A percentile compares a stretch with the other conserved stretches of the same genome.
Conservation (phyloP, 148 eudicot species). For the Chenopodium formosanum region DNA sequence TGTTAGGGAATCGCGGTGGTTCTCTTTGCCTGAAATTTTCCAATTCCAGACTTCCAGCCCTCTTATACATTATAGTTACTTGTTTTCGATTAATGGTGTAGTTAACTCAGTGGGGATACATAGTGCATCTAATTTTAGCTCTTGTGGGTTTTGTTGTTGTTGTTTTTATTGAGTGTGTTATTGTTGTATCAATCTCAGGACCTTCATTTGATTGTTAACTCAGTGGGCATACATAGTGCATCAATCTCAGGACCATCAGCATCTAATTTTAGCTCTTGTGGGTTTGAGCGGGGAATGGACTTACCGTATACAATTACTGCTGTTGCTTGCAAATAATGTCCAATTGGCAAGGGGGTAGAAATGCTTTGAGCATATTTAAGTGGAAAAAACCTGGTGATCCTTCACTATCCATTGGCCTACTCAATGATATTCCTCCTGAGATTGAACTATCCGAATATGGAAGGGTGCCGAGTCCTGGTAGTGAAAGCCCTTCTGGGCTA, state of each 20-base stretch:
- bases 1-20: too few relatives aligned
- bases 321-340: constrained; percentile 70
- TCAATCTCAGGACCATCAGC: too few relatives aligned
- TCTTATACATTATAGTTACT: too few relatives aligned
- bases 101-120: neutral
- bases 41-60: too few relatives aligned
- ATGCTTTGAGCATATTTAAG: constrained; percentile 61
- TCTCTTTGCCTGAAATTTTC: neutral
- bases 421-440: constrained; percentile 56
- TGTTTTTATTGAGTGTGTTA: neutral
- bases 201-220: constrained; percentile 21
- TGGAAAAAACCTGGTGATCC: constrained; percentile 61
- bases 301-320: constrained; percentile 45
- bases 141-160: neutral
- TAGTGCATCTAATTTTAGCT: constrained; percentile 3
- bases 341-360: constrained; percentile 66
- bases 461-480: constrained; percentile 74
- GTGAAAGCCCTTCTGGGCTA: constrained; percentile 97
- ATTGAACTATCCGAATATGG: constrained; percentile 81
- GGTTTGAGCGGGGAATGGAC: constrained; percentile 59
- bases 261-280: too few relatives aligned
- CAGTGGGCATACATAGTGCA: too few relatives aligned
- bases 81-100: too few relatives aligned
- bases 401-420: constrained; percentile 57
- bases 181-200: constrained; percentile 25